Percentiles rank a stretch among this genome's conserved stretches.
phyloP scores from a whole-genome alignment of 257 asterid species.

The Linderniella brevidens region DNA sequence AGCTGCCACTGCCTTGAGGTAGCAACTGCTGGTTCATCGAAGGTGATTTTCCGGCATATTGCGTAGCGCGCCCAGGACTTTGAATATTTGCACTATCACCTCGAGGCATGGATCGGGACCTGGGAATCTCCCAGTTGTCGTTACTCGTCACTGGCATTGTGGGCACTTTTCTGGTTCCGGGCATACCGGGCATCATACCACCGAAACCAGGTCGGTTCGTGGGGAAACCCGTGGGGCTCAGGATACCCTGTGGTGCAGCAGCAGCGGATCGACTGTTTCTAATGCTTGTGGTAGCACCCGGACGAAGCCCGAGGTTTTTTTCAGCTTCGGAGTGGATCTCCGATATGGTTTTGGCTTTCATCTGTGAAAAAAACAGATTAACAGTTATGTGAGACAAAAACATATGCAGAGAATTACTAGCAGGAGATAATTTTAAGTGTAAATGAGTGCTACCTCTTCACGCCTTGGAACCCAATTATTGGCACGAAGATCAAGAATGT shows the following conservation, averaged over 20 bases:
- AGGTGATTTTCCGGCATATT: constrained; percentile 36
- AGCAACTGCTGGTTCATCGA: constrained; percentile 38
- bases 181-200: constrained; percentile 98
- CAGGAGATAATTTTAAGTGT: no score
- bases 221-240: constrained; percentile 58
- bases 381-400: no score
- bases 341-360: constrained; percentile 75
- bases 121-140: constrained; percentile 73
- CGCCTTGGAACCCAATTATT: constrained; percentile 82
- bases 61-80: constrained; percentile 23
- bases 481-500: constrained; percentile 65
- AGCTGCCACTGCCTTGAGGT: constrained; percentile 61
- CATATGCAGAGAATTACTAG: background rate
- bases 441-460: constrained; percentile 46
- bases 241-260: constrained; percentile 40
- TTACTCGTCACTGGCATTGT: constrained; percentile 61
- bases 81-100: constrained; percentile 37
- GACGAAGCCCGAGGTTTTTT: constrained; percentile 76
- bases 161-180: constrained; percentile 76
- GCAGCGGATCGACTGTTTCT: constrained; percentile 39
- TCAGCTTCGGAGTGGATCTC: constrained; percentile 94
- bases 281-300: constrained; percentile 78
- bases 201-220: constrained; percentile 67
- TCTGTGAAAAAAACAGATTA: constrained; percentile 21
- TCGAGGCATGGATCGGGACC: constrained; percentile 62